Evolutionary conservation across 306 rosid species (phyloP).

Genomic region (Dicorynia guianensis): DNA sequence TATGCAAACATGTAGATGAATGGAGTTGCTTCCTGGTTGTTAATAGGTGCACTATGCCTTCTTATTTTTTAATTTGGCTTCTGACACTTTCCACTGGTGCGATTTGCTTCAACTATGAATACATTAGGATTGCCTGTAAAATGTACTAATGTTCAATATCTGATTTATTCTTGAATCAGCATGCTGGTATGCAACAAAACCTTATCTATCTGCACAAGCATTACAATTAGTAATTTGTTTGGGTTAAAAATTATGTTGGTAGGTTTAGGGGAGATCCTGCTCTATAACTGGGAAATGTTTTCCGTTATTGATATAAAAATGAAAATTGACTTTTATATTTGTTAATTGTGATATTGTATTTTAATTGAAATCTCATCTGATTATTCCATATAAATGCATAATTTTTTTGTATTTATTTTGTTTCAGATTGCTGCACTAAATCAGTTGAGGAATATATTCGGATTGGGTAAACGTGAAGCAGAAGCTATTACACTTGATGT

Average conservation of each 20-base stretch:
- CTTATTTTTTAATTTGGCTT: not conserved
- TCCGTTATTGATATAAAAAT: not conserved
- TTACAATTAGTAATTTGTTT: not conserved
- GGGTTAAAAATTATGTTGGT: too few relatives aligned
- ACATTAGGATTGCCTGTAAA: not conserved
- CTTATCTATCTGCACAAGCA: not conserved
- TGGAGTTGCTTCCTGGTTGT: not conserved
- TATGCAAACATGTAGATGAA: not conserved
- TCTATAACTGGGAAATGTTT: slow-evolving; percentile 11
- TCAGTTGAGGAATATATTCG: slow-evolving; percentile 92
- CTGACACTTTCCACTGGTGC: not conserved
- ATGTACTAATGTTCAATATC: not conserved
- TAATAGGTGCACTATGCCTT: not conserved
- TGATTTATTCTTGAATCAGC: slow-evolving; percentile 6
- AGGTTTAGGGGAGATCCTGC: too few relatives aligned
- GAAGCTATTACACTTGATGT: slow-evolving; percentile 77
- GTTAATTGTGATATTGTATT: too few relatives aligned
- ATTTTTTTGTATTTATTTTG: slow-evolving; percentile 12
- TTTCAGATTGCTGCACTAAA: slow-evolving; percentile 74
- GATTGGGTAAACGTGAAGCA: slow-evolving; percentile 91
- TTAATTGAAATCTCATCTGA: not conserved
- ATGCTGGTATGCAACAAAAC: slow-evolving; percentile 12
- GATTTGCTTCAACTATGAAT: not conserved
- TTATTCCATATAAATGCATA: not conserved
- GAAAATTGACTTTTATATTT: slow-evolving; percentile 7